Evolutionary conservation across 176 grass and related monocot species (phyloP).

Genomic region (Luzula sylvatica): DNA sequence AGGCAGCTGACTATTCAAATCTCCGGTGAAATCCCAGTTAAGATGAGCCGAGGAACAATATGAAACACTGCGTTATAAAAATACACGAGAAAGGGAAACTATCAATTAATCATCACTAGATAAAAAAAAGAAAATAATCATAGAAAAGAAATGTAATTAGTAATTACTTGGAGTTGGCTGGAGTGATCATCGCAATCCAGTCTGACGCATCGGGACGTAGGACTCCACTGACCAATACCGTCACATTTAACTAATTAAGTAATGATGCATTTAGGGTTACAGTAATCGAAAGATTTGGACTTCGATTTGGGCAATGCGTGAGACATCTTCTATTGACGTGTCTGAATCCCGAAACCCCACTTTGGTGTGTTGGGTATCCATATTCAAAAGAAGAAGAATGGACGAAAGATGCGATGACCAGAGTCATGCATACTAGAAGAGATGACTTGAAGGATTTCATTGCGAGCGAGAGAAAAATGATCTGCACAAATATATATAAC

Average conservation of each 20-base stretch:
- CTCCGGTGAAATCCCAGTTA: constrained; percentile 40
- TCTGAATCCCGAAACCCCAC: constrained; percentile 57
- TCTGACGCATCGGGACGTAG: constrained; percentile 20
- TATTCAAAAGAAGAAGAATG: too few relatives aligned
- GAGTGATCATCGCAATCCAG: constrained; percentile 73
- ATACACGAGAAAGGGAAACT: neutral
- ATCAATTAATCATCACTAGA: neutral
- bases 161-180: constrained; percentile 46
- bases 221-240: constrained; percentile 46
- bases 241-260: constrained; percentile 40
- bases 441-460: too few relatives aligned
- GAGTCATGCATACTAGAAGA: too few relatives aligned
- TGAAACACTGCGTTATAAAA: constrained; percentile 23
- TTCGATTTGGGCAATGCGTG: constrained; percentile 19
- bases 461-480: too few relatives aligned
- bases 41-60: constrained; percentile 21
- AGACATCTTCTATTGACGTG: constrained; percentile 44
- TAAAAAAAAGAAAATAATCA: neutral
- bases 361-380: constrained; percentile 22
- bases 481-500: too few relatives aligned
- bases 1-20: constrained; percentile 35
- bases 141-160: neutral
- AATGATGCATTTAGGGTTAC: constrained; percentile 14
- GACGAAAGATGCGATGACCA: too few relatives aligned
- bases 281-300: constrained; percentile 39